Base-by-base conservation (phyloP, 345 rosid genomes). In the Boechera stricta region DNA sequence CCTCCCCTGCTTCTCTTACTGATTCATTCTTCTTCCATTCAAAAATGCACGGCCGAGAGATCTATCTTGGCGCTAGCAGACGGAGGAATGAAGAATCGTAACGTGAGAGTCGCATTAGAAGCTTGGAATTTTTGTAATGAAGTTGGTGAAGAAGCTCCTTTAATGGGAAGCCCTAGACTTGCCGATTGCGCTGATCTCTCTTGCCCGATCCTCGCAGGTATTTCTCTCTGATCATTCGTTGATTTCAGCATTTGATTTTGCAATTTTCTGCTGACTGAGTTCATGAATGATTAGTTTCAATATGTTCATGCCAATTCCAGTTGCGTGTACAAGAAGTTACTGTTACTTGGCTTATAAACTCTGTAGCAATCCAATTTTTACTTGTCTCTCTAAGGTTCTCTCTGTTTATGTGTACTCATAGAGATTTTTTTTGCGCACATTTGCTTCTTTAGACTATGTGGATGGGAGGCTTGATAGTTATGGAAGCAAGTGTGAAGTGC, bases 401-500 rank as follows among this genome's bases (percentile, higher is more conserved):
- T 60, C 6, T 15, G 10, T 15, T 33, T 15, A 3, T 32, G 2
- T 35, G 13, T 16, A 7, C 9, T 13, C 11, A 33, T 4, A 0
- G 38, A 5, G 21, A 32, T 57, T 33, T 0, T 35, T 28, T 70
- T 15, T 70, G 49, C 6, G 47, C 10, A 24, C 8, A 13, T 60
- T 48, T 59, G 35, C 8, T 38, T 54, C 10, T 52, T 26, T 38
- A 84, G 89, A 63, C 73, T 36, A 21, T 1, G 7, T 73, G n/a
- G 58, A 76, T 10, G 28, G 4, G 44, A 57, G 58, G 64, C 28
- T 69, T 49, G 77, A 70, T 33, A 73, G 33, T 21, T 9, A 42
- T 69, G 73, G 68, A 57, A 81, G 80, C 76, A 79, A 79, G 61
- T 88, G 89, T 54, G 70, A 39, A 35, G 76, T 87, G 28, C 33